These are phyloP conservation scores for Sergeia podlipaevii DNA, from an alignment of 208 protist species.

Conservation along the genomic window DNA sequence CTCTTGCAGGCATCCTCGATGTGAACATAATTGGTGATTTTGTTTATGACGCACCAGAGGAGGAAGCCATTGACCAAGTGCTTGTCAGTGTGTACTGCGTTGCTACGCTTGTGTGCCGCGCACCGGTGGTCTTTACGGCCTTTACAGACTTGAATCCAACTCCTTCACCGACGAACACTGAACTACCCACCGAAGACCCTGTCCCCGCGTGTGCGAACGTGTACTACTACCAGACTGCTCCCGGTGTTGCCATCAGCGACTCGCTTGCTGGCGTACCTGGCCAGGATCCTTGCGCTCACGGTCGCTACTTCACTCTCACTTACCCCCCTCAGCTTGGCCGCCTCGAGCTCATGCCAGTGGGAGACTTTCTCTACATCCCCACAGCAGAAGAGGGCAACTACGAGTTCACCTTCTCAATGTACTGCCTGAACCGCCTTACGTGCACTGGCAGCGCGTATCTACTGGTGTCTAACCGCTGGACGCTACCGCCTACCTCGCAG, in stretches of 20 bases:
- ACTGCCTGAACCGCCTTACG: constrained; percentile 50
- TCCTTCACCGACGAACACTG: constrained; percentile 12
- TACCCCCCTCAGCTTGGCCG: constrained; percentile 29
- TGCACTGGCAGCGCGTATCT: constrained; percentile 74
- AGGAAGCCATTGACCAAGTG: constrained; percentile 38
- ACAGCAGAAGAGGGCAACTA: constrained; percentile 24
- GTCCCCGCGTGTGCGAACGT: constrained; percentile 60
- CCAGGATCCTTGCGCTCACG: constrained; percentile 56
- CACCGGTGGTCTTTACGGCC: constrained; percentile 40
- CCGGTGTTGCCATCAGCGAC: constrained; percentile 40
- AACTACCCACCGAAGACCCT: constrained; percentile 4
- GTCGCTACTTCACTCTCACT: constrained; percentile 69
- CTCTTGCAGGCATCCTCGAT: constrained; percentile 20
- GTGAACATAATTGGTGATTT: constrained; percentile 76
- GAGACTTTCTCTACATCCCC: constrained; percentile 74
- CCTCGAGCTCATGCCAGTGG: constrained; percentile 43
- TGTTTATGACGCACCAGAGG: constrained; percentile 43
- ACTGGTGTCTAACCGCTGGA: constrained; percentile 41
- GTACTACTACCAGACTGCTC: constrained; percentile 67
- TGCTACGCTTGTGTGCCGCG: constrained; percentile 39
- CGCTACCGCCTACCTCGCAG: constrained; percentile 23
- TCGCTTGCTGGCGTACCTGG: constrained; percentile 56
- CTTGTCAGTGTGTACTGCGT: constrained; percentile 60
- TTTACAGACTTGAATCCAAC: constrained; percentile 29
- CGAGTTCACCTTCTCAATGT: constrained; percentile 68